Conservation (phyloP, 306 rosid species). For the Ochetophila trinervis region DNA sequence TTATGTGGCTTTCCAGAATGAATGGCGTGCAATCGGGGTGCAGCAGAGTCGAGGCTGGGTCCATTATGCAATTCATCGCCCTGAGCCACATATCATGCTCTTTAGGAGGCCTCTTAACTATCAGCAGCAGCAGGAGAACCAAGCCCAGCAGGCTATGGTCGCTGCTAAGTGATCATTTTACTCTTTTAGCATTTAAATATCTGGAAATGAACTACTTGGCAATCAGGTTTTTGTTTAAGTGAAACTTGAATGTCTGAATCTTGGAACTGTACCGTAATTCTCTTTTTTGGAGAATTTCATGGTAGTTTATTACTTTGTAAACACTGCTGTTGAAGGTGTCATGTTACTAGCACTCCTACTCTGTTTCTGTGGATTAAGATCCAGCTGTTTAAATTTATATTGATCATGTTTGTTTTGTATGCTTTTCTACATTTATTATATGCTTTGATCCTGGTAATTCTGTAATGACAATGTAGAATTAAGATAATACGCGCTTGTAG, state of each 20-base stretch:
- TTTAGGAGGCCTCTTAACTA: slow-evolving; percentile 92
- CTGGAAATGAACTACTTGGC: slow-evolving; percentile 24
- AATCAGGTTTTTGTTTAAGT: slow-evolving; percentile 20
- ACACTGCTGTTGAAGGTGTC: not conserved
- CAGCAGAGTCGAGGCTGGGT: slow-evolving; percentile 99
- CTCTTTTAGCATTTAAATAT: not conserved
- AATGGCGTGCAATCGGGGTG: slow-evolving; percentile 93
- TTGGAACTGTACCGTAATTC: slow-evolving; percentile 30
- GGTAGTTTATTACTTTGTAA: slow-evolving; percentile 11
- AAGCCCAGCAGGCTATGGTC: slow-evolving; percentile 57
- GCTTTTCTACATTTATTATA: no score
- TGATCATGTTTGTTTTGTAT: no score
- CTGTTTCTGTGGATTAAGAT: not conserved
- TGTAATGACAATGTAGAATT: no score
- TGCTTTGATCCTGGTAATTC: no score
- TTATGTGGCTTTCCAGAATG: slow-evolving; percentile 44
- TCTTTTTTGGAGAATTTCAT: slow-evolving; percentile 49
- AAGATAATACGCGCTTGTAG: no score
- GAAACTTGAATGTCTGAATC: slow-evolving; percentile 20
- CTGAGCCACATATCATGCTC: slow-evolving; percentile 96
- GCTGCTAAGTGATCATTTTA: slow-evolving; percentile 48
- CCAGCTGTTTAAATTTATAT: no score
- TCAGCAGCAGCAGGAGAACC: slow-evolving; percentile 86
- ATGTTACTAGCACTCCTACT: slow-evolving; percentile 13
- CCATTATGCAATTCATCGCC: slow-evolving; percentile 89